phyloP scores from a whole-genome alignment of 768 basidiomycete genomes.

The Rhodotorula toruloides region DNA sequence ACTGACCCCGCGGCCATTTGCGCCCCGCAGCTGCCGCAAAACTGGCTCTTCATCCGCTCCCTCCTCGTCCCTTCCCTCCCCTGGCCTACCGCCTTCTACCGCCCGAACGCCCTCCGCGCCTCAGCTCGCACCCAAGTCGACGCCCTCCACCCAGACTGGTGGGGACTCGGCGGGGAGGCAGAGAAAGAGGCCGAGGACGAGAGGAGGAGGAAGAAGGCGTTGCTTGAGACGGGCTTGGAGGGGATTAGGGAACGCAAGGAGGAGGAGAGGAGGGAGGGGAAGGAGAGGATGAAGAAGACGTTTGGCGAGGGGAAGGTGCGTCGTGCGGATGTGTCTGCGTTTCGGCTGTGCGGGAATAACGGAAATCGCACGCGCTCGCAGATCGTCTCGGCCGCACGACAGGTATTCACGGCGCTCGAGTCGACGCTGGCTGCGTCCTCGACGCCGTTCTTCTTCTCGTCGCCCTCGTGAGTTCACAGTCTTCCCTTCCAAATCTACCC shows the following conservation, averaged over 20 bases:
- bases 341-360: neutral
- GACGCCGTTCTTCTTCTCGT: constrained; percentile 39
- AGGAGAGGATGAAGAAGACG: constrained; percentile 35
- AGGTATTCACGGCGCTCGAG: constrained; percentile 33
- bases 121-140: constrained; percentile 23
- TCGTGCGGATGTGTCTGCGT: neutral
- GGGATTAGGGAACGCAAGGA: constrained; percentile 28
- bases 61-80: constrained; percentile 27
- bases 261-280: constrained; percentile 26
- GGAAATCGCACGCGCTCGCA: neutral
- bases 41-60: constrained; percentile 28
- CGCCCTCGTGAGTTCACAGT: constrained; percentile 13
- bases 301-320: constrained; percentile 39
- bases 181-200: constrained; percentile 29
- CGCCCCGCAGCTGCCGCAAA: constrained; percentile 20
- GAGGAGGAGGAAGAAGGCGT: constrained; percentile 15
- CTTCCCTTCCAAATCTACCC: too few species aligned
- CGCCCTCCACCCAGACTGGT: constrained; percentile 29
- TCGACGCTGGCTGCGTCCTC: constrained; percentile 28
- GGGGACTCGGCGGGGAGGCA: constrained; percentile 35
- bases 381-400: constrained; percentile 31
- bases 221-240: constrained; percentile 33
- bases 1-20: neutral
- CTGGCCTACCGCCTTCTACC: constrained; percentile 27
- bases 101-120: constrained; percentile 26